phyloP scores from a whole-genome alignment of 2,329 filamentous ascomycete species.

The Fusarium sacchari region DNA sequence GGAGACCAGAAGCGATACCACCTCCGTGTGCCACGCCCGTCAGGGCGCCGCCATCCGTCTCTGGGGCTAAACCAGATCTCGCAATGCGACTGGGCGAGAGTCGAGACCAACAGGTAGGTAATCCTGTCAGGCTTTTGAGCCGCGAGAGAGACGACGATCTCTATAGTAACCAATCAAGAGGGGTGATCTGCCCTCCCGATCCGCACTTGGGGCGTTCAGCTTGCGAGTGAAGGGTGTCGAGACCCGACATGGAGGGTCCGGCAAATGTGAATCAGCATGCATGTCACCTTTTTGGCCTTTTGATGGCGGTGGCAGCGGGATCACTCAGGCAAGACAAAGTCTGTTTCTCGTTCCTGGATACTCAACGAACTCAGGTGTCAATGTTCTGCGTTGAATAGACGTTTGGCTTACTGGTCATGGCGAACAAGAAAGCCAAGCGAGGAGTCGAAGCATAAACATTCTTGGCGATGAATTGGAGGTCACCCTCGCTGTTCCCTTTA shows the following conservation, averaged over 20 bases:
- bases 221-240: not conserved
- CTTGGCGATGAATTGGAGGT: not conserved
- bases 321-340: not conserved
- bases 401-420: not conserved
- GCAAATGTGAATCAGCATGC: slow-evolving; percentile 13
- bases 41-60: slow-evolving; percentile 16
- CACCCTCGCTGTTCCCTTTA: not conserved
- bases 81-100: slow-evolving; percentile 13
- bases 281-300: slow-evolving; percentile 9
- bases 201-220: not conserved
- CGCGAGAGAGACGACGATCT: not conserved
- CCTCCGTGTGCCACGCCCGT: slow-evolving; percentile 15
- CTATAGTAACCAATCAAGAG: not conserved
- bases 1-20: slow-evolving; percentile 17
- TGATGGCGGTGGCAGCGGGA: slow-evolving; percentile 15
- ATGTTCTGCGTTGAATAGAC: not conserved
- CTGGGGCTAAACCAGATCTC: not conserved
- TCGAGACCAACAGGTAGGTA: slow-evolving; percentile 11
- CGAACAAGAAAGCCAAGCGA: not conserved
- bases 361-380: not conserved
- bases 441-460: not conserved
- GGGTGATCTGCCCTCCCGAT: not conserved
- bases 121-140: slow-evolving; percentile 8
- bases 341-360: not conserved
- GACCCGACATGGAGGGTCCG: not conserved